Base-by-base conservation (phyloP, 2,329 filamentous ascomycete species). In the Aaosphaeria arxii region DNA sequence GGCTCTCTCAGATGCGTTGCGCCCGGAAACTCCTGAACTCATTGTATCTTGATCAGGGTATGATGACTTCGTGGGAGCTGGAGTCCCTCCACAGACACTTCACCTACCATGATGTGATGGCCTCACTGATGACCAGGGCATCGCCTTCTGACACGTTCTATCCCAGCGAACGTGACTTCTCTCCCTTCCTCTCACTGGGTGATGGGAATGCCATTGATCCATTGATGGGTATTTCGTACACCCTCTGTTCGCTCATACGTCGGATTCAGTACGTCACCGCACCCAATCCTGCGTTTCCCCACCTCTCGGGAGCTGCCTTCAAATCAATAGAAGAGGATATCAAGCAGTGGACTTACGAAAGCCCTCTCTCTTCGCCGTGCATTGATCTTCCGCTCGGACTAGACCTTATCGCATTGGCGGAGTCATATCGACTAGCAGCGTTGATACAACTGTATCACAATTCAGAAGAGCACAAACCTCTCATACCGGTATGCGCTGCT, bases 61-160 rank as follows among this genome's bases (percentile, higher is more conserved):
- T 57, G 17, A 52, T 55, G 38, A 57, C 62, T 13, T 64, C 59
- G 7, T 55, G 64, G 46, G 65, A 69, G 38, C 54, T 69, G 3
- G 64, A 68, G 35, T 66, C 63, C 13, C 51, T 70, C 5, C 63
- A 63, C 40, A 56, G 66, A 1, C 66, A 70, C 50, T 69, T 69
- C 44, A 70, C 66, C 6, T 70, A 70, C 44, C 64, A 70, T 46
- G 64, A 66, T 42, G 63, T 60, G 9, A 66, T 64, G 50, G 65
- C 65, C 7, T 67, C 66, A 1, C 54, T 70, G 6, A 69, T 70
- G 65, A 56, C 61, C 1, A 52, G 58, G 31, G 62, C 68, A 1
- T 59, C 62, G 11, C 54, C 55, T 28, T 43, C 52, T 6, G 46
- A 56, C 3, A 31, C 56, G 5, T 43, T 52, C 2, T 48, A 50